Evolutionary conservation across 2,329 filamentous ascomycete genomes (phyloP).

Genomic region (Aspergillus pseudotamarii): DNA sequence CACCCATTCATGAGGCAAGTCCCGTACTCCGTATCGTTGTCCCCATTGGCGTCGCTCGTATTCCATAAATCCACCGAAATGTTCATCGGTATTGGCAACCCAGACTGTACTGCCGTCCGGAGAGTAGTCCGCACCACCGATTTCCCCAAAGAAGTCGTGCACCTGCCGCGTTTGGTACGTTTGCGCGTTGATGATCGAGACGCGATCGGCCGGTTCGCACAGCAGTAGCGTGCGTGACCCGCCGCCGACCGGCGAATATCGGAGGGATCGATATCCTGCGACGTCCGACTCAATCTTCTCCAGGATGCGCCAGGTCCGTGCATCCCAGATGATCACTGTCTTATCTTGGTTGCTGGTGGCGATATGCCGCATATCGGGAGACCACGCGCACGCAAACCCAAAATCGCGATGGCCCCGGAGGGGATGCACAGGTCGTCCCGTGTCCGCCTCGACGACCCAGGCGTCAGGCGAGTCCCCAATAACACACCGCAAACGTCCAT

Average conservation of each 20-base stretch:
- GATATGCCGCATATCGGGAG: slow-evolving; percentile 50
- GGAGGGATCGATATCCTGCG: slow-evolving; percentile 48
- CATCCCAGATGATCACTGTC: slow-evolving; percentile 50
- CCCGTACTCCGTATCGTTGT: slow-evolving; percentile 33
- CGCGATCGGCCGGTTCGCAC: slow-evolving; percentile 48
- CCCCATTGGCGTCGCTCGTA: slow-evolving; percentile 46
- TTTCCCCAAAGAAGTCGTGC: slow-evolving; percentile 51
- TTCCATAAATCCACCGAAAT: slow-evolving; percentile 50
- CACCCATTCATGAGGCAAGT: slow-evolving; percentile 43
- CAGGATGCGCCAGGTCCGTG: slow-evolving; percentile 44
- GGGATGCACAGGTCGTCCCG: slow-evolving; percentile 40
- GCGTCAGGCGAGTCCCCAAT: slow-evolving; percentile 48
- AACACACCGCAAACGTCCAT: slow-evolving; percentile 47
- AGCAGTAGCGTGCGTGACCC: slow-evolving; percentile 47
- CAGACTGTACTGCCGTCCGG: slow-evolving; percentile 46
- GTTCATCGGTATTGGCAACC: slow-evolving; percentile 47
- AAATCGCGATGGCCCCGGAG: slow-evolving; percentile 47
- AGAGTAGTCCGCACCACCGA: slow-evolving; percentile 46
- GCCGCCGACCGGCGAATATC: slow-evolving; percentile 48
- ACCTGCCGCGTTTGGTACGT: slow-evolving; percentile 46
- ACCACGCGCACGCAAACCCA: slow-evolving; percentile 52
- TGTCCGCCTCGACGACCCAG: slow-evolving; percentile 48
- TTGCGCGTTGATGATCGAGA: slow-evolving; percentile 49
- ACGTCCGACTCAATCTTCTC: slow-evolving; percentile 47
- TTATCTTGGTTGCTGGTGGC: slow-evolving; percentile 52